Percentiles rank a stretch among this genome's conserved stretches.
Evolutionary conservation across 2,329 filamentous ascomycete species (phyloP).

Genomic region (Cercospora zeina): DNA sequence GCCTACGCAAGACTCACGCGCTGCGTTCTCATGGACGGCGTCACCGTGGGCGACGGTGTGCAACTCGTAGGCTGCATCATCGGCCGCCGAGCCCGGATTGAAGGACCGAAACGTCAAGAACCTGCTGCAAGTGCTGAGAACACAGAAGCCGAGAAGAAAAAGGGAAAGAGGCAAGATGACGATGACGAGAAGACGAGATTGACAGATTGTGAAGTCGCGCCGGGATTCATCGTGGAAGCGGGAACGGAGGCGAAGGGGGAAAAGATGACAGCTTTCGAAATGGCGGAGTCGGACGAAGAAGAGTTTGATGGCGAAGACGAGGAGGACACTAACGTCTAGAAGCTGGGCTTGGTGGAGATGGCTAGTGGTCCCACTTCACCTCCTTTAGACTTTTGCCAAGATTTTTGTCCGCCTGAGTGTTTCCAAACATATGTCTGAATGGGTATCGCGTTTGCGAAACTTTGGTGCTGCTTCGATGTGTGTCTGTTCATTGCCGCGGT

Average conservation of each 20-base stretch:
- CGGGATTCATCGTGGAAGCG: conserved; percentile 78
- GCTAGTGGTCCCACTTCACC: neutral
- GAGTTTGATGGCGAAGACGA: conserved; percentile 33
- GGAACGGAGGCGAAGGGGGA: conserved; percentile 65
- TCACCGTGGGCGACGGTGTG: conserved; percentile 77
- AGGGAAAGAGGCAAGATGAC: conserved; percentile 54
- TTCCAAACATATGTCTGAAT: too few species aligned
- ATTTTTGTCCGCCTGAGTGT: too few species aligned
- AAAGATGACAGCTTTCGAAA: conserved; percentile 59
- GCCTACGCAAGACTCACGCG: conserved; percentile 82
- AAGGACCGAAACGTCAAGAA: conserved; percentile 52
- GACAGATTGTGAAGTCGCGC: conserved; percentile 88
- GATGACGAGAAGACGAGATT: conserved; percentile 56
- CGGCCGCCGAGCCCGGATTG: conserved; percentile 76
- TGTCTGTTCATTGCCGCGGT: too few species aligned
- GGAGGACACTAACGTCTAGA: conserved; percentile 17
- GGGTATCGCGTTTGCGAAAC: too few species aligned
- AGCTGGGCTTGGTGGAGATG: neutral
- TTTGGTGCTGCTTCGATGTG: too few species aligned
- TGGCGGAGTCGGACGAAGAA: conserved; percentile 42
- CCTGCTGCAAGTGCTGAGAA: conserved; percentile 17
- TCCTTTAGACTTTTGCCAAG: neutral
- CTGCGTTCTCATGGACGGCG: conserved; percentile 90
- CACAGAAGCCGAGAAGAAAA: conserved; percentile 50
- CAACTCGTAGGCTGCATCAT: conserved; percentile 86